These are phyloP conservation scores for Pythium chondricola DNA, from an alignment of 352 stramenopile genomes.

Conservation along the genomic window DNA sequence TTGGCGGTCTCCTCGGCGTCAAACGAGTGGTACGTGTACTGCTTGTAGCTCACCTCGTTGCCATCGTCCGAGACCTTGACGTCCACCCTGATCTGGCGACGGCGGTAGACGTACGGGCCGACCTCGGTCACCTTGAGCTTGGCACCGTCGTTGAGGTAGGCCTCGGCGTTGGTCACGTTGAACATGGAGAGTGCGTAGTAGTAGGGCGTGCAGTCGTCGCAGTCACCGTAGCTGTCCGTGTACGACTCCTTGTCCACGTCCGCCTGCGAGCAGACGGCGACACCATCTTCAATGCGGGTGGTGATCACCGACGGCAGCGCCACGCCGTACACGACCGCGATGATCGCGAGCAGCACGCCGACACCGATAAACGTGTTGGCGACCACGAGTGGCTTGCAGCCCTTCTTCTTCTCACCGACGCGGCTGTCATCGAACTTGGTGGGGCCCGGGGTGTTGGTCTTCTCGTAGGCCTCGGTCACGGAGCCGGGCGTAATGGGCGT, in stretches of 20 bases:
- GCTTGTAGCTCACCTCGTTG: constrained; percentile 20
- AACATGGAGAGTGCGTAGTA: constrained; percentile 28
- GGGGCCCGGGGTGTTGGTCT: neutral
- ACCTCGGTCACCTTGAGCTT: constrained; percentile 25
- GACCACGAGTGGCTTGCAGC: constrained; percentile 11
- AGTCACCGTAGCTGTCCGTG: constrained; percentile 47
- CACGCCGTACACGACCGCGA: constrained; percentile 36
- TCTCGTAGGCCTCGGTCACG: constrained; percentile 9
- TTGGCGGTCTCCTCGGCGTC: constrained; percentile 6
- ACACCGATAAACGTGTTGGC: constrained; percentile 28
- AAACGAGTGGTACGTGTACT: constrained; percentile 28
- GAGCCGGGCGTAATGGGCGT: constrained; percentile 1
- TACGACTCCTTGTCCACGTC: constrained; percentile 30
- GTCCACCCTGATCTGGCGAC: constrained; percentile 25
- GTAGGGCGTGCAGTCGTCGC: constrained; percentile 47
- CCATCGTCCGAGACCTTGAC: constrained; percentile 9
- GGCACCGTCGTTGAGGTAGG: constrained; percentile 23
- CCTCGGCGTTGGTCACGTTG: constrained; percentile 16
- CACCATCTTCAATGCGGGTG: constrained; percentile 30
- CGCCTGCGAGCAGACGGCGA: constrained; percentile 31
- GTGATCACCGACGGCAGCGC: constrained; percentile 30
- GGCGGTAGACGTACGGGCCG: constrained; percentile 31
- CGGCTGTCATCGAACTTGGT: neutral
- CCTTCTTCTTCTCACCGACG: constrained; percentile 3
- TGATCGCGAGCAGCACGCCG: constrained; percentile 25